Evolutionary conservation across 495 filamentous ascomycete genomes (phyloP), one percentile per base, ranked within the genome.

Genomic region (Viridothelium virens): DNA sequence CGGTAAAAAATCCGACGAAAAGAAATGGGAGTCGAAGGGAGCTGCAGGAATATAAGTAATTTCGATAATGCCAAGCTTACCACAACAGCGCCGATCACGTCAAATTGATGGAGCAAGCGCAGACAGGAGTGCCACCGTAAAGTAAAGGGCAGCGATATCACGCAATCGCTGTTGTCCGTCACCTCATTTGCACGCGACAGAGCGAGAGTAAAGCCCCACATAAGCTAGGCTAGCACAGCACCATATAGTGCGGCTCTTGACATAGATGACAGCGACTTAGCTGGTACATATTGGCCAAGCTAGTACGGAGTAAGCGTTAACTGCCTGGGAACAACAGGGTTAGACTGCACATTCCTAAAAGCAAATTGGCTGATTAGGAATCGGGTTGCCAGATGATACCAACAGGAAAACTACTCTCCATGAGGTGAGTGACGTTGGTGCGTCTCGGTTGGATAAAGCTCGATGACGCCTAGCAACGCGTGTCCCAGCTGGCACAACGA

Each of bases 191-290:
- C 53, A 59, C 25, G 25, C 6, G 53, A 59, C 53, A 59, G 2
- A 59, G 53, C 7, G 5, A 36, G 18, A 59, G 53, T 31, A 59
- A 31, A 59, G 53, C 53, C 53, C 53, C 53, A 59, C 53, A 59
- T 59, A 59, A 14, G 53, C 53, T 59, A 59, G 36, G 53, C 53
- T 14, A 59, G 31, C 53, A 53, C 25, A 25, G 25, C 25, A 25
- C 25, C 25, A 25, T 25, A 59, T 59, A 31, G 53, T 59, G 53
- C 53, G 53, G 31, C 53, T 59, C 31, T 59, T 59, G 53, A 36
- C 53, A 36, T 34, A 6, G 2, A 9, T 36, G 31, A 59, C 53
- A 59, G 31, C 5, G 53, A 25, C n/a, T 53, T 53, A 25, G 12
- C 48, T 53, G 48, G 48, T 53, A 53, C 48, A 53, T 14, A 14